Evolutionary conservation across 768 basidiomycete genomes (phyloP), one percentile per base, ranked within the genome.

Genomic region (Hericium coralloides): DNA sequence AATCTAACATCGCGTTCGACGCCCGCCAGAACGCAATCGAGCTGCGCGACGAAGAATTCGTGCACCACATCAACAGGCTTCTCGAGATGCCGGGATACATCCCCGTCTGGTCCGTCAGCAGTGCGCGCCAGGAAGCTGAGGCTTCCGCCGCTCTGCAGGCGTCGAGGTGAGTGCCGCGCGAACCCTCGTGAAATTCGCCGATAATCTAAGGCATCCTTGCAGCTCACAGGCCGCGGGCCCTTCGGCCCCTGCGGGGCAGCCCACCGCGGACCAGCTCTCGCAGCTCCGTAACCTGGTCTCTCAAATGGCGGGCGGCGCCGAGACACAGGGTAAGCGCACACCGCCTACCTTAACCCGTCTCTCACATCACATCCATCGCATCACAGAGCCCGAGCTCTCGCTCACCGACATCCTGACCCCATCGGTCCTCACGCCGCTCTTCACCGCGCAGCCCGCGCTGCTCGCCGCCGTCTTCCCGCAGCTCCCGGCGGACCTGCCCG

Each of bases 371-470:
- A 23, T 54, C 63, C 20, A 54, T 43, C 38, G 53, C 37, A 18
- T 26, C n/a, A 2, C 23, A 58, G 49, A 38, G 3, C 47, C 63
- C 79, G 85, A 92, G 56, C 55, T 87, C 57, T 77, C 88, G 54
- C 75, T 94, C 59, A 77, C 80, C 43, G 85, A 95, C 70, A 78
- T 94, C 64, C 76, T 92, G 59, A 85, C 90, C 38, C 80, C 87
- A 6, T 70, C 83, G 47, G 85, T 87, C 69, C 75, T 95, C 55
- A 72, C 77, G 12, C 84, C 88, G 43, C 74, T 97, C 9, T 87
- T 95, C 69, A 70, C 74, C 8, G 76, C 77, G 37, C 83, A 86
- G 64, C 89, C 89, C 0, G 79, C 81, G 48, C 75, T 95, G 43
- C 76, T 89, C 52, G 71, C 79, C 3, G 69, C 86, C 2, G 74